Percentiles rank a stretch among this genome's conserved stretches.
Evolutionary conservation across 192 early-diverging fungal genomes (phyloP).

Genomic region (Umbelopsis sp.): DNA sequence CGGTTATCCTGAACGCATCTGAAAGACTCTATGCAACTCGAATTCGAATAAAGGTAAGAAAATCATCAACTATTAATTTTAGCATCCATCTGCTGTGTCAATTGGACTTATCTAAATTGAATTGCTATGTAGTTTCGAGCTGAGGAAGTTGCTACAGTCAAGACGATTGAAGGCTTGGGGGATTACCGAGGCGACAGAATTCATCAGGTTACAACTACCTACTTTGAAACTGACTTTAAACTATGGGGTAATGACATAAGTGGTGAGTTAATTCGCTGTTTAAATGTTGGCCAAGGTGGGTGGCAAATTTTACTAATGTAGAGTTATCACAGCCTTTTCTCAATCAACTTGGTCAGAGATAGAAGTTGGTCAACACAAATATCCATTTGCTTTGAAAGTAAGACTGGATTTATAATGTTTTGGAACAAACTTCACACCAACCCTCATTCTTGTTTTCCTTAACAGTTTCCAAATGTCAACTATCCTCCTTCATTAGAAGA

Average conservation of each 20-base stretch:
- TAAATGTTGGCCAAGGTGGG: not conserved
- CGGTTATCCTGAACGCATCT: conserved; percentile 25
- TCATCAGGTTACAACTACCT: conserved; percentile 37
- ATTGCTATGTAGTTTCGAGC: conserved; percentile 32
- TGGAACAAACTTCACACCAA: not conserved
- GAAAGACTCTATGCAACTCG: conserved; percentile 36
- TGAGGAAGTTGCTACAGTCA: conserved; percentile 37
- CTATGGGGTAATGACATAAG: conserved; percentile 33
- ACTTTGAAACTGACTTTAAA: conserved; percentile 31
- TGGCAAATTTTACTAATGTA: not conserved
- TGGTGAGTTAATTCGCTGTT: conserved; percentile 19
- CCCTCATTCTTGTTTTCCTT: not conserved
- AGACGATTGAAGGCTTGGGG: conserved; percentile 25
- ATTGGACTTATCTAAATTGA: not conserved
- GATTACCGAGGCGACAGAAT: conserved; percentile 34
- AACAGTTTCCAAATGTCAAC: conserved; percentile 42
- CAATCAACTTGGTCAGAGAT: conserved; percentile 34
- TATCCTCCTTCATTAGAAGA: conserved; percentile 45
- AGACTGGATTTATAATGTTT: not conserved
- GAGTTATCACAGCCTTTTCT: conserved; percentile 22
- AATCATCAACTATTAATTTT: not conserved
- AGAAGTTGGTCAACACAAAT: conserved; percentile 33
- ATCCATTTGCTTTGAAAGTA: conserved; percentile 45
- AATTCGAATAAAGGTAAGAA: conserved; percentile 39
- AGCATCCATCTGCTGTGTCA: no score